These are phyloP conservation scores for Skeletonema potamos DNA, from an alignment of 108 stramenopile genomes.

Conservation along the genomic window DNA sequence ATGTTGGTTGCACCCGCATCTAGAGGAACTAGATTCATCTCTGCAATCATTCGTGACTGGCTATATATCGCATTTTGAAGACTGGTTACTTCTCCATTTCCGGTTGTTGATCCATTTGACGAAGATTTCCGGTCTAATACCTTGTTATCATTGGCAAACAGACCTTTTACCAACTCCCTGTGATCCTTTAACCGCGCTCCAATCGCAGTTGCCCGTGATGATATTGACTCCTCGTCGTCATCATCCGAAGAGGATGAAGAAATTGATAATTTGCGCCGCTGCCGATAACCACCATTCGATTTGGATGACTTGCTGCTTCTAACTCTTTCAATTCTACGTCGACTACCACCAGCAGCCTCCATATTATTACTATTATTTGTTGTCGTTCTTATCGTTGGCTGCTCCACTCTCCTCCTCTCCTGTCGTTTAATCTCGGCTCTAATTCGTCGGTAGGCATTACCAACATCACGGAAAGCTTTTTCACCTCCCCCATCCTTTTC, in stretches of 20 bases:
- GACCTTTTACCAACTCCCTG: constrained; percentile 18
- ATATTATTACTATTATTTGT: background rate
- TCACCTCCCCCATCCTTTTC: constrained; percentile 26
- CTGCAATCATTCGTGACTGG: constrained; percentile 23
- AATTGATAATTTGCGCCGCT: background rate
- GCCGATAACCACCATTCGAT: no score
- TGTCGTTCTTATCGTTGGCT: background rate
- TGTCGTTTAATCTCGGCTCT: constrained; percentile 27
- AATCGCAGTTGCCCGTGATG: constrained; percentile 11
- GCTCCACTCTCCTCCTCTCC: constrained; percentile 21
- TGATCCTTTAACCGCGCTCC: constrained; percentile 41
- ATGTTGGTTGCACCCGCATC: constrained; percentile 45
- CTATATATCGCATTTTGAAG: constrained; percentile 24
- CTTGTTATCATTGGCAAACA: constrained; percentile 35
- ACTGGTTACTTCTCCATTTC: constrained; percentile 24
- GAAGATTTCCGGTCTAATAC: constrained; percentile 3
- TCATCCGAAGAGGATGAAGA: constrained; percentile 1
- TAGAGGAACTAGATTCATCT: constrained; percentile 36
- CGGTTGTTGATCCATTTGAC: constrained; percentile 19
- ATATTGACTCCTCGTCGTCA: constrained; percentile 2
- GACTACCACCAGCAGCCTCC: background rate
- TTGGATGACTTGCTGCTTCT: background rate
- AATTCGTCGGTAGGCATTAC: constrained; percentile 39
- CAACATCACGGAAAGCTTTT: constrained; percentile 37
- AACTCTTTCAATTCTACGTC: background rate